phyloP scores from a whole-genome alignment of 2,329 filamentous ascomycete species.

The Chaetomiaceae sp. region DNA sequence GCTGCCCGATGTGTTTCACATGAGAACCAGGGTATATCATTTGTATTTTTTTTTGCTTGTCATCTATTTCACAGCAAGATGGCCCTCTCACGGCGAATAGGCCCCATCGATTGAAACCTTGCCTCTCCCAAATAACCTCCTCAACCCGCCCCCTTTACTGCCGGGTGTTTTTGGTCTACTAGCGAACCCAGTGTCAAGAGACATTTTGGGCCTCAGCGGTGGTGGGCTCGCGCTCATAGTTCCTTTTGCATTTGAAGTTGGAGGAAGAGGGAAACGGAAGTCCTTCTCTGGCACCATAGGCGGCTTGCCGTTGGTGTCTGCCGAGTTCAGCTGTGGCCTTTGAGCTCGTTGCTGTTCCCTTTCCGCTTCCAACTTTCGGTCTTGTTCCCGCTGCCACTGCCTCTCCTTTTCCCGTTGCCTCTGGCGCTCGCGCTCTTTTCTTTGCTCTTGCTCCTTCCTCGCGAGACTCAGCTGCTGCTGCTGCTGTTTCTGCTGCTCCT shows the following conservation, averaged over 20 bases:
- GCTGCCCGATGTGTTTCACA: background rate
- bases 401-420: background rate
- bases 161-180: constrained; percentile 30
- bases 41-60: background rate
- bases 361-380: background rate
- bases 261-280: background rate
- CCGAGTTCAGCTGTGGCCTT: background rate
- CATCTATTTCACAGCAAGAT: background rate
- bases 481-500: background rate
- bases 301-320: background rate
- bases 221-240: background rate
- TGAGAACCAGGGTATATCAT: background rate
- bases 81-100: background rate
- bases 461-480: background rate
- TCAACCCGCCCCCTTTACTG: constrained; percentile 35
- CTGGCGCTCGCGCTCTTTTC: background rate
- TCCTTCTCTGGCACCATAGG: constrained; percentile 24
- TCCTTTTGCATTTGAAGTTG: background rate
- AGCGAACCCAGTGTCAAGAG: constrained; percentile 9
- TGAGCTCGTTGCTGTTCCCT: background rate
- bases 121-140: constrained; percentile 37
- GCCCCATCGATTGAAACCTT: background rate
- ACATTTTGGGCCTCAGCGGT: background rate
- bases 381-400: background rate
- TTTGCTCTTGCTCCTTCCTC: background rate